Conservation (phyloP, 2,329 filamentous ascomycete genomes). For the Colletotrichum sp. region DNA sequence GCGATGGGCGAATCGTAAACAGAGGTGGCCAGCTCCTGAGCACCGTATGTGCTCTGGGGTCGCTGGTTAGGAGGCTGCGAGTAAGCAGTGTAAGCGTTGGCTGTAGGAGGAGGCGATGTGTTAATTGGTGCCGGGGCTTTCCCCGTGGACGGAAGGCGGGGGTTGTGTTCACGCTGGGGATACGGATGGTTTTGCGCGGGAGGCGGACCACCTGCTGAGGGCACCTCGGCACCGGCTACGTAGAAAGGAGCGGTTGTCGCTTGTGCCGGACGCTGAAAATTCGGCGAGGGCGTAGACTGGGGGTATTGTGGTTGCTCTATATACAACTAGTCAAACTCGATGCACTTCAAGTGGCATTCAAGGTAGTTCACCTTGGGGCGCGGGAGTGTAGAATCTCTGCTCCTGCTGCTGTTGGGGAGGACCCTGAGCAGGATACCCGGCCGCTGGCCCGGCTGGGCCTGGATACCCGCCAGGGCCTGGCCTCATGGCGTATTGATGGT, state of each 20-base stretch:
- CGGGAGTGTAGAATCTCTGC: constrained; percentile 71
- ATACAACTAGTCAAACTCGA: constrained; percentile 31
- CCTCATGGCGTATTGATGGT: constrained; percentile 70
- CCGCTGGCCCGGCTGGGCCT: constrained; percentile 26
- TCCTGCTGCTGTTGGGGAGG: constrained; percentile 36
- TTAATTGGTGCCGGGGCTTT: constrained; percentile 56
- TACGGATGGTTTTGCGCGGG: constrained; percentile 49
- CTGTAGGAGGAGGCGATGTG: constrained; percentile 56
- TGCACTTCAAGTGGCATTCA: constrained; percentile 16
- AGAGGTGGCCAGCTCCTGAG: constrained; percentile 80
- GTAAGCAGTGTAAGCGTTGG: constrained; percentile 54
- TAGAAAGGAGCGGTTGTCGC: constrained; percentile 68
- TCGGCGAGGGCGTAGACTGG: constrained; percentile 54
- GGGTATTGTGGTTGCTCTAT: constrained; percentile 52
- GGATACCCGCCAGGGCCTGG: constrained; percentile 53
- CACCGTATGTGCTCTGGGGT: constrained; percentile 72
- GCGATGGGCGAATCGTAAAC: constrained; percentile 77
- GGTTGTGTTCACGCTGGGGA: constrained; percentile 55
- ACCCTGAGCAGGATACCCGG: constrained; percentile 45
- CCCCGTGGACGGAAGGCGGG: constrained; percentile 51
- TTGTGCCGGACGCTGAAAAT: constrained; percentile 57
- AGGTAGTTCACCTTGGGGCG: constrained; percentile 50
- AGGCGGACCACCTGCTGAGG: constrained; percentile 38
- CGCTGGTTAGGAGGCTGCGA: constrained; percentile 55
- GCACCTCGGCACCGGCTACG: constrained; percentile 63